phyloP scores from a whole-genome alignment of 306 rosid species.

The Fragaria iinumae region DNA sequence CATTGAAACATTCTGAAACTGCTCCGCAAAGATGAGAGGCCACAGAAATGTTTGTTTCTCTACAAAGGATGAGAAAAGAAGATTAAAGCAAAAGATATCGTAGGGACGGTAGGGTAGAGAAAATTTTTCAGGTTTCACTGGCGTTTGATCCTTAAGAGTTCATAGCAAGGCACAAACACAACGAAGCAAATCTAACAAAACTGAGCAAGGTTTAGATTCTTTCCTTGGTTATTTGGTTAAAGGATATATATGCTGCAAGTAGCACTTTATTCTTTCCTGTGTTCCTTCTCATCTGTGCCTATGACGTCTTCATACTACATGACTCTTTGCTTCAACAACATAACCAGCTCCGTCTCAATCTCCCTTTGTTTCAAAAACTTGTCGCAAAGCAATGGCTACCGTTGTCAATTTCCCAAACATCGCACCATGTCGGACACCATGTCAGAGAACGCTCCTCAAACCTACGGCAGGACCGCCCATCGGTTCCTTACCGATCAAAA shows the following conservation, averaged over 20 bases:
- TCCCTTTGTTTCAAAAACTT: background rate
- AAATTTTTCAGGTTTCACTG: background rate
- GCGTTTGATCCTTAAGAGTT: conserved; percentile 50
- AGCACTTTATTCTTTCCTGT: conserved; percentile 42
- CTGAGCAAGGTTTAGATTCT: conserved; percentile 26
- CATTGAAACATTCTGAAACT: background rate
- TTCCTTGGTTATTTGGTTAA: conserved; percentile 32
- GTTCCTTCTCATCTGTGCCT: conserved; percentile 8
- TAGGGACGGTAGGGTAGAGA: no score
- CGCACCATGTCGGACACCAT: conserved; percentile 16
- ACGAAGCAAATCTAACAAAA: conserved; percentile 15
- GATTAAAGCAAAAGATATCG: background rate
- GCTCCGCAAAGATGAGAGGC: background rate
- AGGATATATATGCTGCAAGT: conserved; percentile 12
- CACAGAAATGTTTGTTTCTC: background rate
- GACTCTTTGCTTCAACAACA: background rate
- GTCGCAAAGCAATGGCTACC: conserved; percentile 27
- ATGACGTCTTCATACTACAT: background rate
- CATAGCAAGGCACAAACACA: conserved; percentile 35
- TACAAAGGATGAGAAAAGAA: background rate
- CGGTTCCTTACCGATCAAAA: conserved; percentile 17
- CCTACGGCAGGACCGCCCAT: conserved; percentile 16
- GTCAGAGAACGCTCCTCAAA: conserved; percentile 13
- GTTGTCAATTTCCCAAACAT: conserved; percentile 25
- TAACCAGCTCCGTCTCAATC: background rate